Evolutionary conservation across 192 early-diverging fungal genomes (phyloP).

Genomic region (Podochytrium sp.): DNA sequence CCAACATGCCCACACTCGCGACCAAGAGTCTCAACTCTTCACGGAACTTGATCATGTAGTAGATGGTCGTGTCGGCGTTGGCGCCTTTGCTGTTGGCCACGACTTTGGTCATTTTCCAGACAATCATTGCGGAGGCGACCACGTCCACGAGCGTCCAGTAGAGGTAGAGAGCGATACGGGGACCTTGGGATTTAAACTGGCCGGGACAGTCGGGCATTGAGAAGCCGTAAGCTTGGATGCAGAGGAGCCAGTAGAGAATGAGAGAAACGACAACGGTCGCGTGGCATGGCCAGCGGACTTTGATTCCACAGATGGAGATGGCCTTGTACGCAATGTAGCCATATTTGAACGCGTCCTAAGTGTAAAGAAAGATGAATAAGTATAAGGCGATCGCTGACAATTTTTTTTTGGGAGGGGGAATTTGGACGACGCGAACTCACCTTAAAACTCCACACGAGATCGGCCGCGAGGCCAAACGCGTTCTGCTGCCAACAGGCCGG

Average conservation of each 20-base stretch:
- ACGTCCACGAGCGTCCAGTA: conserved; percentile 21
- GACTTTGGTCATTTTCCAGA: background rate
- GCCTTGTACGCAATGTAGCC: conserved; percentile 22
- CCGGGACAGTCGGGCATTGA: conserved; percentile 1
- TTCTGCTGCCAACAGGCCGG: conserved; percentile 13
- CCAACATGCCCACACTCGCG: background rate
- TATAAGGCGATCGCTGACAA: background rate
- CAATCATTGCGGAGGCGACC: background rate
- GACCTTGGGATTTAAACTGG: background rate
- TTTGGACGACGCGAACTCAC: too few species aligned
- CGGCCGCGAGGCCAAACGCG: conserved; percentile 7
- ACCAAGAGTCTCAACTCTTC: conserved; percentile 10
- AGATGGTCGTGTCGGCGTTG: background rate
- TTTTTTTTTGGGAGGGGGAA: background rate
- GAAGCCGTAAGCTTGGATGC: conserved; percentile 9
- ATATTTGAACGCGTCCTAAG: conserved; percentile 11
- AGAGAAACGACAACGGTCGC: background rate
- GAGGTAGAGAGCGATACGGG: background rate
- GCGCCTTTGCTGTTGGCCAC: background rate
- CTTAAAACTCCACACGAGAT: conserved; percentile 7
- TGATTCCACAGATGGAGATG: background rate
- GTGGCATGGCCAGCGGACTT: conserved; percentile 3
- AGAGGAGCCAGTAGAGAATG: conserved; percentile 9
- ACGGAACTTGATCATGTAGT: conserved; percentile 2
- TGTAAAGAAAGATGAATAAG: background rate